Conservation (phyloP, 2,329 filamentous ascomycete species). For the Helminthosporium solani region DNA sequence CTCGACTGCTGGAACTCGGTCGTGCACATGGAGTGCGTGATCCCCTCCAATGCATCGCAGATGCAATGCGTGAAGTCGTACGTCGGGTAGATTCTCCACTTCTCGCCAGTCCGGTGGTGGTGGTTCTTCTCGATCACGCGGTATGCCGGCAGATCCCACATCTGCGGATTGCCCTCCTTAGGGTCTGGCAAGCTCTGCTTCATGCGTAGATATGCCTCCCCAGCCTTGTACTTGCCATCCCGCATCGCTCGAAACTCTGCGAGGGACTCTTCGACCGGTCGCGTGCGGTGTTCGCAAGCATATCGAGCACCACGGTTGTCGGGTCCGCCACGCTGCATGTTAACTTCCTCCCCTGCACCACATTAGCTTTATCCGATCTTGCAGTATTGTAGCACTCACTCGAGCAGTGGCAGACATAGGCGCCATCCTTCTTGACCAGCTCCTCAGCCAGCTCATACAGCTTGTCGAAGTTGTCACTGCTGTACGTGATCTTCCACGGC, state of each 20-base stretch:
- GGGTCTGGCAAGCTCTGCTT: conserved; percentile 69
- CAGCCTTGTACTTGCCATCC: conserved; percentile 84
- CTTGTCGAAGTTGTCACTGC: conserved; percentile 84
- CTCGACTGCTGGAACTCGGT: conserved; percentile 85
- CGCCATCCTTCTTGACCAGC: conserved; percentile 68
- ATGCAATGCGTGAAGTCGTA: conserved; percentile 92
- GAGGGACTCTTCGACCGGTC: conserved; percentile 73
- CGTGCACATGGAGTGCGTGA: conserved; percentile 90
- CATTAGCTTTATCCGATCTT: conserved; percentile 20
- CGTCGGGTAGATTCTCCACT: conserved; percentile 93
- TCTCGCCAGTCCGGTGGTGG: conserved; percentile 76
- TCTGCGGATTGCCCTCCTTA: conserved; percentile 83
- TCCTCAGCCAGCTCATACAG: conserved; percentile 88
- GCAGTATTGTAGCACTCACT: conserved; percentile 40
- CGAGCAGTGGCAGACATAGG: conserved; percentile 84
- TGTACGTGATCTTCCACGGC: conserved; percentile 77
- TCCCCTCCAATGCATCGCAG: conserved; percentile 87
- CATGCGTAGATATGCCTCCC: conserved; percentile 85
- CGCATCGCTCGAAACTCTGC: conserved; percentile 85
- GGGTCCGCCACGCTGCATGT: conserved; percentile 80
- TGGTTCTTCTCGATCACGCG: conserved; percentile 72
- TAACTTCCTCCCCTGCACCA: conserved; percentile 70
- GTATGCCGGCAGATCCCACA: conserved; percentile 96
- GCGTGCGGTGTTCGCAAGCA: conserved; percentile 76
- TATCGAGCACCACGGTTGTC: conserved; percentile 68